Percentiles rank a stretch among this genome's conserved stretches.
These are phyloP conservation scores for Knoxia roxburghii DNA, from an alignment of 257 asterid genomes.

Conservation along the genomic window DNA sequence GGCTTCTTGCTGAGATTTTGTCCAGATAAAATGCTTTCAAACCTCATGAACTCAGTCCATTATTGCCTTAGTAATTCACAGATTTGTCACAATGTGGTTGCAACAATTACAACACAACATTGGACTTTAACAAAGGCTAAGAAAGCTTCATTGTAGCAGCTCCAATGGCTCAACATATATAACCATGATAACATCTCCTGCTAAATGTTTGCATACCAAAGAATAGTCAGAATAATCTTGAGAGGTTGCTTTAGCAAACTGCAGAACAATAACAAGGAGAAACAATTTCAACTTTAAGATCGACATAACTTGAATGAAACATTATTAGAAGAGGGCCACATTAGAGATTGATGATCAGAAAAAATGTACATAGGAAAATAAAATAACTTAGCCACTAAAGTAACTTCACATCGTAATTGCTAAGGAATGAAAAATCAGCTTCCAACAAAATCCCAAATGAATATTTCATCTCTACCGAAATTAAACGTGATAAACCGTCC, in stretches of 20 bases:
- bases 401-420: background rate
- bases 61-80: too few relatives aligned
- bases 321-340: background rate
- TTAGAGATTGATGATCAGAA: background rate
- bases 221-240: background rate
- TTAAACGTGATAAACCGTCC: background rate
- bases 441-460: too few relatives aligned
- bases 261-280: background rate
- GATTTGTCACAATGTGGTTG: too few relatives aligned
- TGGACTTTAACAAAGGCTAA: too few relatives aligned
- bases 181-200: background rate
- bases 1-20: too few relatives aligned
- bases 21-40: too few relatives aligned
- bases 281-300: background rate
- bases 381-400: background rate
- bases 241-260: background rate
- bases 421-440: conserved; percentile 1
- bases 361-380: background rate
- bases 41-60: too few relatives aligned
- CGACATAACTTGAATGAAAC: background rate
- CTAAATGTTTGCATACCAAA: background rate
- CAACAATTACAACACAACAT: too few relatives aligned
- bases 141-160: too few relatives aligned
- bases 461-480: conserved; percentile 20
- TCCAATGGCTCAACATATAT: too few relatives aligned